Evolutionary conservation across 306 rosid species (phyloP).

Genomic region (Prunus kanzakura): DNA sequence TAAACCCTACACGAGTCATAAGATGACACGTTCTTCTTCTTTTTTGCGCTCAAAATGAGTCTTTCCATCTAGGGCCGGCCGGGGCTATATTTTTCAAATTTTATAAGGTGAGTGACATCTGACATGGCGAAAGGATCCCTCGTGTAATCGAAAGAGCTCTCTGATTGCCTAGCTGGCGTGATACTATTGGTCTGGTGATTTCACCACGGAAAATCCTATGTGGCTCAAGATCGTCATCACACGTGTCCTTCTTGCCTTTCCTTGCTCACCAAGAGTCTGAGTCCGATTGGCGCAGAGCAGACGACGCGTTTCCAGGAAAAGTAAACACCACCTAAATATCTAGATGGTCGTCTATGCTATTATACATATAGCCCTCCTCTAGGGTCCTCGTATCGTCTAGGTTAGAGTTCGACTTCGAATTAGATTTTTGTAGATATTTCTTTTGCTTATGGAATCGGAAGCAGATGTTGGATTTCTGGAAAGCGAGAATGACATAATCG

Average conservation of each 20-base stretch:
- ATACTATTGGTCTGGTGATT: constrained; percentile 2
- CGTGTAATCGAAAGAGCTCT: neutral
- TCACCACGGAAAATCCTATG: neutral
- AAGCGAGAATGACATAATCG: constrained; percentile 15
- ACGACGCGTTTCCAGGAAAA: neutral
- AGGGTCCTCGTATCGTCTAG: neutral
- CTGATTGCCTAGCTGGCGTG: neutral
- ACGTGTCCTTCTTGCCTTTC: neutral
- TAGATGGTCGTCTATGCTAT: neutral
- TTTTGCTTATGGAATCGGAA: constrained; percentile 21
- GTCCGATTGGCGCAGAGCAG: neutral
- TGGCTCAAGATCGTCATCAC: neutral
- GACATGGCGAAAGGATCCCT: neutral
- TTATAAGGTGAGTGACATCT: too few species aligned
- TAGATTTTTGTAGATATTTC: neutral
- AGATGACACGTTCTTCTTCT: too few species aligned
- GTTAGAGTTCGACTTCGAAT: neutral
- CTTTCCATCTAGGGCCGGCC: too few species aligned
- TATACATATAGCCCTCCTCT: neutral
- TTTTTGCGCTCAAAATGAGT: too few species aligned
- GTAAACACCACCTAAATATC: too few species aligned
- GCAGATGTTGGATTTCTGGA: constrained; percentile 9
- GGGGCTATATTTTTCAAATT: too few species aligned
- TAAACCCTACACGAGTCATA: too few species aligned
- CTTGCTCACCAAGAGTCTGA: constrained; percentile 2